Evolutionary conservation across 768 basidiomycete genomes (phyloP).

Genomic region (Mycena galericulata): DNA sequence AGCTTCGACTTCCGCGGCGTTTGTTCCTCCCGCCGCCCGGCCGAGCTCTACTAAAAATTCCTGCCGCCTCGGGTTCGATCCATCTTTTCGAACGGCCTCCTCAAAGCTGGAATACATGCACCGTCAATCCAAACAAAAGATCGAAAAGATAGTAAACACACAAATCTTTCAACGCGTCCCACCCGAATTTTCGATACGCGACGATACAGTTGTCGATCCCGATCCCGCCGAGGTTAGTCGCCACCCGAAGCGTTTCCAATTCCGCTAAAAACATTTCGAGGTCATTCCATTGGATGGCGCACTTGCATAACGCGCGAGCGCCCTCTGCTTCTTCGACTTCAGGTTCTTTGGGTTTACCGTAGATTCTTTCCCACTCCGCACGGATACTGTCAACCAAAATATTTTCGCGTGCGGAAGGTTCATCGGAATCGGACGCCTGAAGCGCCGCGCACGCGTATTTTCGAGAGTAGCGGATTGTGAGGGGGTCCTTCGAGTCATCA

Average conservation of each 20-base stretch:
- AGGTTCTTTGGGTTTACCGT: background rate
- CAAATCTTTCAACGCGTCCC: conserved; percentile 12
- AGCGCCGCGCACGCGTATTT: background rate
- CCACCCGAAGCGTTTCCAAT: background rate
- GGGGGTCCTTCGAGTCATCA: background rate
- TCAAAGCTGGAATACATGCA: background rate
- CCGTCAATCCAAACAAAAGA: background rate
- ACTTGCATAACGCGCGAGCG: conserved; percentile 1
- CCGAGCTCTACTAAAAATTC: background rate
- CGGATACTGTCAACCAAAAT: background rate
- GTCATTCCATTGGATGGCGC: conserved; percentile 11
- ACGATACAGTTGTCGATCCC: background rate
- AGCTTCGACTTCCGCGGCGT: background rate
- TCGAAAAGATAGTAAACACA: background rate
- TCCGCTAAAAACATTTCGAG: conserved; percentile 1
- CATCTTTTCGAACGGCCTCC: background rate
- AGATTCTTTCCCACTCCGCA: too few species aligned
- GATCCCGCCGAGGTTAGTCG: background rate
- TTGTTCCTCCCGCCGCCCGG: background rate
- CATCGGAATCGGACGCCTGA: background rate
- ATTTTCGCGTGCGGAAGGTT: background rate
- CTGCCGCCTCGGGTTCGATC: background rate
- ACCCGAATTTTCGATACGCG: conserved; percentile 8
- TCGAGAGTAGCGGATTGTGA: background rate
- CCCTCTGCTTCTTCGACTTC: background rate